phyloP scores from a whole-genome alignment of 768 basidiomycete species.

The Podaxis carcinomalis region DNA sequence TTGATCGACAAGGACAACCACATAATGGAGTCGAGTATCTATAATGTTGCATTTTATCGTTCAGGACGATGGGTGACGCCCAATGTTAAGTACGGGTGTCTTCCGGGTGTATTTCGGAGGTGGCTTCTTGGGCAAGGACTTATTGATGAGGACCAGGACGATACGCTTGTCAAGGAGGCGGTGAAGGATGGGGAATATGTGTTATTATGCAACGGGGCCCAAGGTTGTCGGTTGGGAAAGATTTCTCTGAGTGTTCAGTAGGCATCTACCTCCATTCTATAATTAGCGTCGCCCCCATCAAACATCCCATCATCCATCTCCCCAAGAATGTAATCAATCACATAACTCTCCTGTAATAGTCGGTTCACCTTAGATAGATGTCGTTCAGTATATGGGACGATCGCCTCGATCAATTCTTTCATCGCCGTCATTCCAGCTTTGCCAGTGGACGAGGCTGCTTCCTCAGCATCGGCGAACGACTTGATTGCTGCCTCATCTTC shows the following conservation, averaged over 20 bases:
- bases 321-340: slow-evolving; percentile 83
- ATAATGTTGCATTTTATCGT: slow-evolving; percentile 68
- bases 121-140: slow-evolving; percentile 61
- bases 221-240: slow-evolving; percentile 61
- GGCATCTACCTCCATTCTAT: slow-evolving; percentile 39
- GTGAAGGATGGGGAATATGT: slow-evolving; percentile 58
- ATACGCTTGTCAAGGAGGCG: slow-evolving; percentile 35
- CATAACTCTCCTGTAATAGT: slow-evolving; percentile 91
- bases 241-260: slow-evolving; percentile 20
- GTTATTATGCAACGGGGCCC: slow-evolving; percentile 68
- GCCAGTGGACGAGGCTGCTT: slow-evolving; percentile 13
- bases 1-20: slow-evolving; percentile 48
- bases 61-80: slow-evolving; percentile 64
- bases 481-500: slow-evolving; percentile 32
- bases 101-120: slow-evolving; percentile 66
- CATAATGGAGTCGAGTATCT: slow-evolving; percentile 66
- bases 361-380: slow-evolving; percentile 84
- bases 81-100: slow-evolving; percentile 53
- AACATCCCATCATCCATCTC: slow-evolving; percentile 87
- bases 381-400: slow-evolving; percentile 93
- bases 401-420: slow-evolving; percentile 76
- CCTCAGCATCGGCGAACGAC: slow-evolving; percentile 22
- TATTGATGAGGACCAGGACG: slow-evolving; percentile 46
- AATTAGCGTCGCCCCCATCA: slow-evolving; percentile 40
- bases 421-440: slow-evolving; percentile 33